These are phyloP conservation scores for Aspergillus affinis DNA, from an alignment of 495 filamentous ascomycete genomes.

Conservation along the genomic window DNA sequence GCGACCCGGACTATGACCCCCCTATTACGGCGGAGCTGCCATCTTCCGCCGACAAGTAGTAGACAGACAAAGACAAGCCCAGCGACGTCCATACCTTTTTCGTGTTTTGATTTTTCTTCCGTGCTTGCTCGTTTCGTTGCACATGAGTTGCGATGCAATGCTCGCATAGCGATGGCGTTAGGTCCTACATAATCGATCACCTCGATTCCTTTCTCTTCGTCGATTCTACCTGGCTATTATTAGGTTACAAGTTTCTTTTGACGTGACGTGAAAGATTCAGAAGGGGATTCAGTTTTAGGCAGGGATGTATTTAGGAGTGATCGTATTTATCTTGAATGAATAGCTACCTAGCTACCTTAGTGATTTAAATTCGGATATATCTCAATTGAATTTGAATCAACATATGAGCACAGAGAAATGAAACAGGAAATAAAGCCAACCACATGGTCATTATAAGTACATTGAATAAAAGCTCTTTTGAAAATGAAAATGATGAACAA, in stretches of 20 bases:
- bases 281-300: neutral
- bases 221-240: too few relatives aligned
- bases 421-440: neutral
- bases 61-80: neutral
- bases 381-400: neutral
- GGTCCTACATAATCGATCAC: neutral
- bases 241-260: neutral
- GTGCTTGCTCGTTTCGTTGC: slow-evolving; percentile 16
- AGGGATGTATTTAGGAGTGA: neutral
- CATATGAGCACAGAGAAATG: neutral
- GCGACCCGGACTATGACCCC: slow-evolving; percentile 32
- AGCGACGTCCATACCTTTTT: neutral
- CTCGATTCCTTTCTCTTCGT: neutral
- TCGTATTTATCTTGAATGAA: neutral
- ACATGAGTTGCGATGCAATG: slow-evolving; percentile 29
- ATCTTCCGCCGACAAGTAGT: neutral
- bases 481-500: neutral
- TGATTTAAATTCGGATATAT: neutral
- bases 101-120: neutral
- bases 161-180: slow-evolving; percentile 47
- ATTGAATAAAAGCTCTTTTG: neutral
- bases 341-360: neutral
- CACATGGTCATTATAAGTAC: neutral
- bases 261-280: neutral
- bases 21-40: slow-evolving; percentile 19